These are phyloP conservation scores for Rhexocercosporidium sp. DNA, from an alignment of 2,329 filamentous ascomycete genomes.

Conservation along the genomic window DNA sequence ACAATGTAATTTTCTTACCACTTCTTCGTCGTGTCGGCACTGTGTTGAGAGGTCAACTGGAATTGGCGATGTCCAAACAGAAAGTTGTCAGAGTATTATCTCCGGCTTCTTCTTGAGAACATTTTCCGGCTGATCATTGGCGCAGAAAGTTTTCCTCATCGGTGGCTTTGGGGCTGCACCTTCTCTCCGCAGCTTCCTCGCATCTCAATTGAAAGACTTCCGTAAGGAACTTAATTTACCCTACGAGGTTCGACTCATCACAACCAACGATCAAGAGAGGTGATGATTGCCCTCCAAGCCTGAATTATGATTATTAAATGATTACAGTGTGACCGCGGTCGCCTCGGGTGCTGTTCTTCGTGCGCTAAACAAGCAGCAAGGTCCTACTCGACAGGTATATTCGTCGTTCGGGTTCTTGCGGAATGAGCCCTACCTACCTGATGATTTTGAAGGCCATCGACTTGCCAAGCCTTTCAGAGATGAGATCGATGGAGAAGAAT, in stretches of 20 bases:
- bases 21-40: slow-evolving; percentile 19
- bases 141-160: slow-evolving; percentile 33
- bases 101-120: no score
- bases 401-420: slow-evolving; percentile 31
- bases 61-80: slow-evolving; percentile 9
- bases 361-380: slow-evolving; percentile 29
- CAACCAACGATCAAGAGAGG: slow-evolving; percentile 14
- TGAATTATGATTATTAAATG: not conserved
- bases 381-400: slow-evolving; percentile 20
- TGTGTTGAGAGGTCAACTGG: slow-evolving; percentile 24
- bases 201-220: slow-evolving; percentile 13
- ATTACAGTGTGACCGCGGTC: slow-evolving; percentile 27
- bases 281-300: not conserved
- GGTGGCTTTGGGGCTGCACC: slow-evolving; percentile 34
- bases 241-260: slow-evolving; percentile 18
- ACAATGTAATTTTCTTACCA: slow-evolving; percentile 26
- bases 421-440: slow-evolving; percentile 20
- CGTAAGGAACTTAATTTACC: not conserved
- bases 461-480: slow-evolving; percentile 2
- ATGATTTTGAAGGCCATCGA: slow-evolving; percentile 10
- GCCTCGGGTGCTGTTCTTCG: slow-evolving; percentile 30
- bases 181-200: slow-evolving; percentile 25
- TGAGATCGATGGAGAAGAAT: slow-evolving; percentile 23
- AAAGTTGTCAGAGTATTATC: slow-evolving; percentile 12
- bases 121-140: no score